phyloP scores from a whole-genome alignment of 176 grass and related monocot genomes.

The Rhynchospora pubera region DNA sequence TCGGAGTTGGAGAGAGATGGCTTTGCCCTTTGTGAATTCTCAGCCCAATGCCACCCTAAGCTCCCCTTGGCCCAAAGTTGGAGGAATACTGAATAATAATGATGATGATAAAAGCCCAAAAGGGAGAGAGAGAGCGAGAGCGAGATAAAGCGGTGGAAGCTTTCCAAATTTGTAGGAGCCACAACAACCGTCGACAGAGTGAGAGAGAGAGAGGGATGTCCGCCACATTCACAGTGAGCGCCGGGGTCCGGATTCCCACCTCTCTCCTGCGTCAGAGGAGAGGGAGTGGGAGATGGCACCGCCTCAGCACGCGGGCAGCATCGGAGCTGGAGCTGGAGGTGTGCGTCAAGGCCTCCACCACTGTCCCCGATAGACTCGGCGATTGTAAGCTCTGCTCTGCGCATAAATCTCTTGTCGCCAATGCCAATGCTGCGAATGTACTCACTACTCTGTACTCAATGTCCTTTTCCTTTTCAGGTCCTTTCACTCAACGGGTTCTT shows the following conservation, averaged over 20 bases:
- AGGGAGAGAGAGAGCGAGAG: too few relatives aligned
- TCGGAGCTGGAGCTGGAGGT: conserved; percentile 45
- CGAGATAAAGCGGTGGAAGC: not conserved
- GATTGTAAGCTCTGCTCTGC: conserved; percentile 54
- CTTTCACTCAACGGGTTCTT: conserved; percentile 77
- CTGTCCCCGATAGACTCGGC: conserved; percentile 58
- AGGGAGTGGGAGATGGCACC: not conserved
- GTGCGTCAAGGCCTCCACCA: conserved; percentile 61
- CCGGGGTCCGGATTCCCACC: conserved; percentile 20
- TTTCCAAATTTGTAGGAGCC: not conserved
- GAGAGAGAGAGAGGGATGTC: not conserved
- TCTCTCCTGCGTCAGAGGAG: conserved; percentile 22
- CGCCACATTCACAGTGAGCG: not conserved
- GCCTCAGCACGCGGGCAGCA: conserved; percentile 32
- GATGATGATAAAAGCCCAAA: too few relatives aligned
- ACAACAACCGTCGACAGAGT: too few relatives aligned
- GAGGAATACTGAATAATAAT: too few relatives aligned
- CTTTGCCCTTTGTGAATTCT: too few relatives aligned
- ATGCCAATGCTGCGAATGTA: too few relatives aligned
- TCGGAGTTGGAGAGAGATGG: too few relatives aligned
- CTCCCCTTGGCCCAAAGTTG: too few relatives aligned
- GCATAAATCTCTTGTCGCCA: too few relatives aligned
- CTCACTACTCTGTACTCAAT: too few relatives aligned
- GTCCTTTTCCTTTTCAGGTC: conserved; percentile 33
- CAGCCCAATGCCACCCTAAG: too few relatives aligned